Evolutionary conservation across 1,284 basidiomycete genomes (phyloP), one percentile per base, ranked within the genome.

Genomic region (Apiotrichum laibachii): DNA sequence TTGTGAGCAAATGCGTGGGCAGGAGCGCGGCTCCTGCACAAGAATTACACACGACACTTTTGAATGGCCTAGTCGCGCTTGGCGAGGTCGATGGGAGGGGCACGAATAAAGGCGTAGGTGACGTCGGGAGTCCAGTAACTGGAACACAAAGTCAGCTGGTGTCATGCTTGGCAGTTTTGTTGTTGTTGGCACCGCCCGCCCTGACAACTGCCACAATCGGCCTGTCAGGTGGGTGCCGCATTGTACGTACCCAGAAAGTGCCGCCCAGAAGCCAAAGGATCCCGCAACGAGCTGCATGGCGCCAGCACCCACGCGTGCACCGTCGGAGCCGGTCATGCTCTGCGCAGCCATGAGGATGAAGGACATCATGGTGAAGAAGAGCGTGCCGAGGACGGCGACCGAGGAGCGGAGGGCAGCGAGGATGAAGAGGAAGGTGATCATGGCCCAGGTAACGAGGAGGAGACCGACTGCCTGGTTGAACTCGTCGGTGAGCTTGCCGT

Each of bases 61-160:
- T 31, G 2, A 18, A n/a, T n/a, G 35, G 22, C 51, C 31, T 58
- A 58, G 39, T 53, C 51, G 19, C 11, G 22, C 39, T 43, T 48
- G 40, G 19, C 12, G 22, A 58, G 52, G 40, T 49, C 39, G 57
- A 59, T 55, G 48, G 57, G 57, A 13, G 48, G 42, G 15, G 40
- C 39, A 10, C 48, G 54, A 26, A 59, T 33, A 21, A 46, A 50
- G 19, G 37, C 21, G 44, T 59, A 59, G 39, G 62, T 60, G 26
- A 57, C 60, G 59, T 63, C 62, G 19, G 59, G 56, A 1, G 62
- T 60, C 62, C 62, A 63, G 59, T 60, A 60, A 19, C 47, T 49
- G 47, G 26, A 31, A 11, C 33, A 18, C 15, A 6, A 15, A 13
- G 47, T 49, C 47, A 49, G 47, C 12, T 15, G 9, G n/a, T 49